phyloP scores from a whole-genome alignment of 352 stramenopile genomes.

The Globisporangium nodosum region DNA sequence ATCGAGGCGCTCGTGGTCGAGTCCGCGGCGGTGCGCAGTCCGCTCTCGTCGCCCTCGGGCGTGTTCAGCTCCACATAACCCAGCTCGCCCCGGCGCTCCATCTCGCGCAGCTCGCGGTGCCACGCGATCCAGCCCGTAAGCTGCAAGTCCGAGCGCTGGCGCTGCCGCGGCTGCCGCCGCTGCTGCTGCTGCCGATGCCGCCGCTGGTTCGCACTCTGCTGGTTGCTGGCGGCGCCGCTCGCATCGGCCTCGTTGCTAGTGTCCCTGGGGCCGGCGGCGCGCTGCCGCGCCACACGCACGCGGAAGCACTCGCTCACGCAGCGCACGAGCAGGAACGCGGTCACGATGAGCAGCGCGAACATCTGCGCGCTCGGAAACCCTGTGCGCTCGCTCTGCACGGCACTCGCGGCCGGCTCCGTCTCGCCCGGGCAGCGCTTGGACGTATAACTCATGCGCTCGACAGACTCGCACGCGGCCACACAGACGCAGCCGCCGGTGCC shows the following conservation, averaged over 20 bases:
- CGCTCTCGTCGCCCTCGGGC: neutral
- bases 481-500: conserved; percentile 14
- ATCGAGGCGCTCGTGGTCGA: neutral
- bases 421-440: conserved; percentile 1
- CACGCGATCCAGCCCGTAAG: conserved; percentile 12
- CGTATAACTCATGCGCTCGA: conserved; percentile 8
- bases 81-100: conserved; percentile 7
- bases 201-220: neutral
- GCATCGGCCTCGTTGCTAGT: too few relatives aligned
- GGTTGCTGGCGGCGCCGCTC: neutral
- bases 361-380: neutral
- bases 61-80: conserved; percentile 5
- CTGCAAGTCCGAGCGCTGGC: neutral
- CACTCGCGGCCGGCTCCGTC: neutral
- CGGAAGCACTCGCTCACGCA: conserved; percentile 7
- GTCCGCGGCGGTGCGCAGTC: neutral
- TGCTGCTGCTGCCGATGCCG: neutral
- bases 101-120: conserved; percentile 12
- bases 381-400: neutral
- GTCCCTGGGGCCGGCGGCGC: neutral
- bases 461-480: conserved; percentile 8
- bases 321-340: conserved; percentile 3
- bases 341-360: neutral
- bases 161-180: neutral
- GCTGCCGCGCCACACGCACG: neutral